A percentile compares a stretch with the other conserved stretches of the same genome.
Conservation (phyloP, 257 asterid species). For the Nicotiana tabacum region DNA sequence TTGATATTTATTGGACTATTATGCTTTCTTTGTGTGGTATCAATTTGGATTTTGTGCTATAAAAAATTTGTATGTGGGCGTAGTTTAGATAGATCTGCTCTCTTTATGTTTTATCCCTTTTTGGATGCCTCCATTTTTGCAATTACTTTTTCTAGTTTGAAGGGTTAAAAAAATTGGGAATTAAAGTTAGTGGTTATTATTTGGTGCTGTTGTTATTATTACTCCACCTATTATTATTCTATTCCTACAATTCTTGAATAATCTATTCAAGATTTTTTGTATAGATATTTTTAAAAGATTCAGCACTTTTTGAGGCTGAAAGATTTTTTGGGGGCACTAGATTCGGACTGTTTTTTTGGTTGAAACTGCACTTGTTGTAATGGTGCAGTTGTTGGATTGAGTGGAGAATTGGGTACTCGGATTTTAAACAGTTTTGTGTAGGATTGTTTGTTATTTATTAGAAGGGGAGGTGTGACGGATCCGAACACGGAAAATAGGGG, state of each 20-base stretch:
- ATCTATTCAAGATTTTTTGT: neutral
- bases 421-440: neutral
- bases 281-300: neutral
- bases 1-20: neutral
- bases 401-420: slow-evolving; percentile 2
- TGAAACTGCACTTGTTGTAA: neutral
- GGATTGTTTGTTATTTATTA: neutral
- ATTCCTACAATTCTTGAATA: neutral
- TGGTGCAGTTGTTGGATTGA: slow-evolving; percentile 7
- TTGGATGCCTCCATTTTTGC: neutral
- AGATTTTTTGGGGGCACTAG: neutral
- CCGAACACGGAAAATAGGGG: slow-evolving; percentile 42
- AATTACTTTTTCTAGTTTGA: neutral
- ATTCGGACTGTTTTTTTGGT: neutral
- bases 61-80: neutral
- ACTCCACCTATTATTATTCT: neutral
- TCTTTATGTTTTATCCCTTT: neutral
- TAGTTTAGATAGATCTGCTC: slow-evolving; percentile 7
- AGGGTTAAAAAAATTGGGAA: neutral
- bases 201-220: neutral
- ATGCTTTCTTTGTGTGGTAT: slow-evolving; percentile 2
- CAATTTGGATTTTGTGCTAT: neutral
- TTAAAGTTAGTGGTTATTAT: neutral
- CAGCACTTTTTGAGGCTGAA: slow-evolving; percentile 12
- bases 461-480: slow-evolving; percentile 49